Conservation (phyloP, 768 basidiomycete genomes). For the Floccularia luteovirens region DNA sequence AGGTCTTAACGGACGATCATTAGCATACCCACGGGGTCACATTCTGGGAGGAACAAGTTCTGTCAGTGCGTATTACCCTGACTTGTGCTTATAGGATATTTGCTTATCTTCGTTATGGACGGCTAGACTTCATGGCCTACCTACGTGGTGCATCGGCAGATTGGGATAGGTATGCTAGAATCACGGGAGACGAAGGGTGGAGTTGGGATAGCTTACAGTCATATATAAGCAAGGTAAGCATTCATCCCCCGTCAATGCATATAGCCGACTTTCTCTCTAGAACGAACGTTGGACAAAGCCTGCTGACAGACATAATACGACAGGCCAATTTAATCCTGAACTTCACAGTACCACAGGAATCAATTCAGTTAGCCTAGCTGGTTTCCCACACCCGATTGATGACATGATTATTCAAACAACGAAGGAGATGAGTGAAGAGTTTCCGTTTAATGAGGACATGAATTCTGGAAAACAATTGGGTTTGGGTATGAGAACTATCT, state of each 20-base stretch:
- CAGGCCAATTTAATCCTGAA: constrained; percentile 22
- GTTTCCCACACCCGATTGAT: constrained; percentile 18
- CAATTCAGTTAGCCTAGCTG: constrained; percentile 20
- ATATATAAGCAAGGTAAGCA: constrained; percentile 18
- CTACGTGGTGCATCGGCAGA: neutral
- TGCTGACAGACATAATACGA: constrained; percentile 22
- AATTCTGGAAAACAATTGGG: constrained; percentile 18
- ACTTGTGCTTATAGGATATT: too few species aligned
- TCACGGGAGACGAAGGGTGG: constrained; percentile 1
- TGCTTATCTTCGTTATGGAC: too few species aligned
- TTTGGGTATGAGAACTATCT: neutral
- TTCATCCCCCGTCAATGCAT: neutral
- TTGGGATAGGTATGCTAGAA: neutral
- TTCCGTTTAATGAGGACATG: constrained; percentile 26
- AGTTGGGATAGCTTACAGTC: constrained; percentile 19
- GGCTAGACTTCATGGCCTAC: neutral
- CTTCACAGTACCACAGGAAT: constrained; percentile 23
- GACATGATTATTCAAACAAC: constrained; percentile 19
- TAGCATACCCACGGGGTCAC: constrained; percentile 4
- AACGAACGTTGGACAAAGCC: constrained; percentile 19
- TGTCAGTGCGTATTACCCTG: constrained; percentile 2
- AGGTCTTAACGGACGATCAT: neutral
- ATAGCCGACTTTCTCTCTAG: constrained; percentile 13
- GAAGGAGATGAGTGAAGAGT: constrained; percentile 14
- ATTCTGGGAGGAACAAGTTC: constrained; percentile 3